phyloP scores from a whole-genome alignment of 2,329 filamentous ascomycete species.

The Colletotrichum spinosum region DNA sequence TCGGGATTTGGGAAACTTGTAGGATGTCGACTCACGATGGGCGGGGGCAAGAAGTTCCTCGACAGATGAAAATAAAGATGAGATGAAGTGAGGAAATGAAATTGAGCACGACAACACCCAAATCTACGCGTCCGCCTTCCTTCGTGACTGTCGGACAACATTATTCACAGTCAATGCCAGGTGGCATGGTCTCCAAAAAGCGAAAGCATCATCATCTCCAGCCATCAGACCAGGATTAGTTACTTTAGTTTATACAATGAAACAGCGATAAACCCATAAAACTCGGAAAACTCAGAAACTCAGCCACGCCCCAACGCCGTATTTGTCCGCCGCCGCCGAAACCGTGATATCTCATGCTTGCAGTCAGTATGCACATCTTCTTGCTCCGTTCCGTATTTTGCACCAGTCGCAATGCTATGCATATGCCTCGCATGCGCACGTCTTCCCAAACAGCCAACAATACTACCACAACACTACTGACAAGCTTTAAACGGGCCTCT shows the following conservation, averaged over 20 bases:
- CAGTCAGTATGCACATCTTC: neutral
- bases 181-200: no score
- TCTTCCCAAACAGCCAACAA: no score
- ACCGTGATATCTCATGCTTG: constrained; percentile 33
- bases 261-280: constrained; percentile 4
- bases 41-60: constrained; percentile 5
- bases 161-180: no score
- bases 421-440: no score
- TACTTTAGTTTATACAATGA: constrained; percentile 17
- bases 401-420: no score
- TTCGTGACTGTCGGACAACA: neutral
- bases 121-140: neutral
- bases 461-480: no score
- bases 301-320: constrained; percentile 28
- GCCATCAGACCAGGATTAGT: neutral
- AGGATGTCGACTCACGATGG: constrained; percentile 25
- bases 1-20: constrained; percentile 14
- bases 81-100: constrained; percentile 31
- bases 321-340: neutral
- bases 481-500: constrained; percentile 50
- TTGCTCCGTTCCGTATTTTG: neutral
- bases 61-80: constrained; percentile 9
- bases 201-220: no score
- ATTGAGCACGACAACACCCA: constrained; percentile 27
- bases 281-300: neutral